These are phyloP conservation scores for Leccinum sublutescens DNA, from an alignment of 768 basidiomycete species.

Conservation along the genomic window DNA sequence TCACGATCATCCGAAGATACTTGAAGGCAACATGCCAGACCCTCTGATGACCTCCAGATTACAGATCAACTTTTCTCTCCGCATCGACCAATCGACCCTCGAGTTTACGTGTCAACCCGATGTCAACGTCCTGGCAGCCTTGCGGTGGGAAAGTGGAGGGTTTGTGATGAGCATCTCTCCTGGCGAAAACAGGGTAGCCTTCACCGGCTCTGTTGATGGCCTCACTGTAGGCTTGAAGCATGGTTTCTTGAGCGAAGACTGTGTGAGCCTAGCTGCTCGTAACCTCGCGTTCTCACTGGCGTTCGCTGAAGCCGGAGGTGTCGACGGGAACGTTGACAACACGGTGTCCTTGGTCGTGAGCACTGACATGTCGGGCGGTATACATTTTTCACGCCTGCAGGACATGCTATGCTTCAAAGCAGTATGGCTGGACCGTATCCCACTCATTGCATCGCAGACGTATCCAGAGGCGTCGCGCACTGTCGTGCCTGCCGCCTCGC, in stretches of 20 bases:
- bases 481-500: slow-evolving; percentile 13
- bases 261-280: slow-evolving; percentile 74
- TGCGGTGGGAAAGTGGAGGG: slow-evolving; percentile 94
- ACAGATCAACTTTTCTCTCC: slow-evolving; percentile 81
- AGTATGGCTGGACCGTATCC: slow-evolving; percentile 89
- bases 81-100: slow-evolving; percentile 87
- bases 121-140: slow-evolving; percentile 84
- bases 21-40: slow-evolving; percentile 8
- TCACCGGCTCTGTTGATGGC: slow-evolving; percentile 80
- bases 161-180: slow-evolving; percentile 80
- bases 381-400: slow-evolving; percentile 84
- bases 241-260: slow-evolving; percentile 81
- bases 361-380: slow-evolving; percentile 76
- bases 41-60: slow-evolving; percentile 43
- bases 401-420: slow-evolving; percentile 95
- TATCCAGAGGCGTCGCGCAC: slow-evolving; percentile 21
- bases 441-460: slow-evolving; percentile 55
- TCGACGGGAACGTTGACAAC: slow-evolving; percentile 37
- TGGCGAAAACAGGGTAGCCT: slow-evolving; percentile 64
- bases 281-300: slow-evolving; percentile 79
- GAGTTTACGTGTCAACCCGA: slow-evolving; percentile 88
- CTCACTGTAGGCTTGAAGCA: slow-evolving; percentile 81
- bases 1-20: slow-evolving; percentile 11
- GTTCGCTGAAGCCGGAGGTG: slow-evolving; percentile 53
- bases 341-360: slow-evolving; percentile 77